Evolutionary conservation across 495 filamentous ascomycete genomes (phyloP).

Genomic region (Tuber umbilicatum): DNA sequence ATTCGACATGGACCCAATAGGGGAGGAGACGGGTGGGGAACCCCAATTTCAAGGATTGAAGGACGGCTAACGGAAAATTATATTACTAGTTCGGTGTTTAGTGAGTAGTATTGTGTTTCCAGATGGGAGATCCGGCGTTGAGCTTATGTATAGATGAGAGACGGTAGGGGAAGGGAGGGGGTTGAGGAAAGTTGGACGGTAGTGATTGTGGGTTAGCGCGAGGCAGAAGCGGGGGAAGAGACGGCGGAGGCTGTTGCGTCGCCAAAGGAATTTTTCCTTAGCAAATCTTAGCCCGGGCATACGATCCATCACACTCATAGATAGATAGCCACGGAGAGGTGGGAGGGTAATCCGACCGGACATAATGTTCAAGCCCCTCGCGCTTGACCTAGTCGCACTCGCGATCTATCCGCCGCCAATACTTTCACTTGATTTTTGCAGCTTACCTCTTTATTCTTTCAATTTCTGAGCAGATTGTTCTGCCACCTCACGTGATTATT

Average conservation of each 20-base stretch:
- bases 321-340: background rate
- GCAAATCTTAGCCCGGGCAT: background rate
- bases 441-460: no score
- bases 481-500: no score
- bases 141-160: conserved; percentile 58
- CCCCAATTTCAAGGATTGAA: conserved; percentile 61
- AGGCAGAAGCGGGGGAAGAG: conserved; percentile 43
- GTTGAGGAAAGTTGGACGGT: conserved; percentile 45
- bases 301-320: conserved; percentile 1
- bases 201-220: conserved; percentile 46
- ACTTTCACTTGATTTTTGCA: no score
- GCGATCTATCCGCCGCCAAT: no score
- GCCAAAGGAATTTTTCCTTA: background rate
- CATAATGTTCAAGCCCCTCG: no score
- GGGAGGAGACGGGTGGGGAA: conserved; percentile 11
- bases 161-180: conserved; percentile 37
- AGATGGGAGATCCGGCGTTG: conserved; percentile 72
- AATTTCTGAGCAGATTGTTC: no score
- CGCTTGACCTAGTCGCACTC: no score
- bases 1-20: conserved; percentile 45
- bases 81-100: conserved; percentile 79
- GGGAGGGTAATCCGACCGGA: no score
- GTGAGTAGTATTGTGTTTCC: conserved; percentile 75
- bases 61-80: conserved; percentile 74
- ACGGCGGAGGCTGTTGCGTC: conserved; percentile 16